Base-by-base conservation (phyloP, 192 early-diverging fungal species). In the Entomortierella lignicola region DNA sequence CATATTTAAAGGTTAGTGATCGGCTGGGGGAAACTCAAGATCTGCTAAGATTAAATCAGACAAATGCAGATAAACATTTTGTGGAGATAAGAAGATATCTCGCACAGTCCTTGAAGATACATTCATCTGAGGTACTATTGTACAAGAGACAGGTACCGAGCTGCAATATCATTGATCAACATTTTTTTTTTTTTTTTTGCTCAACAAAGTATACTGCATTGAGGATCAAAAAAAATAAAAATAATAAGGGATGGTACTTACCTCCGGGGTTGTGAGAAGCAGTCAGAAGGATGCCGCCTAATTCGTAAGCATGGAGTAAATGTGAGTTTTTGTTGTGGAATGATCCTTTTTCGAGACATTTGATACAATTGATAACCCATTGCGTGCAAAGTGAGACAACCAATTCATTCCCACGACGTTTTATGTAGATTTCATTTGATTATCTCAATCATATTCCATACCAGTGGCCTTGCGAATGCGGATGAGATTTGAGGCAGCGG, bases 231-330 rank as follows among this genome's bases (percentile, higher is more conserved):
- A 20, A 20, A 47, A 29, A 60, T 27, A 60, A 60, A 44, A 47
- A 43, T 60, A 58, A 31, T 39, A 21, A 20, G 20, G 26, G 30
- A 42, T 51, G 52, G 52, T 39, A 69, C 67, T 77, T 81, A 64
- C 82, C 98, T 55, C 98, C 98, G 21, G 98, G 97, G 85, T 99
- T 99, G 87, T 99, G 98, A 31, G 96, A 97, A 15, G 98, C 98
- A n/a, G 96, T 98, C 69, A 99, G 84, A 53, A 99, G 88, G 55
- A 99, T 97, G 54, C 97, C 97, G 77, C 94, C 91, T 89, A 70
- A 20, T 5, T 47, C 20, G 44, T 47, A 20, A 20, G 5, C 4
- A 47, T 20, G 12, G 20, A 47, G 44, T 47, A 47, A 12, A 47
- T 20, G 20, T 20, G 20, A 20, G 20, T 47, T 47, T 47, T 2